phyloP scores from a whole-genome alignment of 805 yeast genomes.

The Wickerhamiella hasegawae region DNA sequence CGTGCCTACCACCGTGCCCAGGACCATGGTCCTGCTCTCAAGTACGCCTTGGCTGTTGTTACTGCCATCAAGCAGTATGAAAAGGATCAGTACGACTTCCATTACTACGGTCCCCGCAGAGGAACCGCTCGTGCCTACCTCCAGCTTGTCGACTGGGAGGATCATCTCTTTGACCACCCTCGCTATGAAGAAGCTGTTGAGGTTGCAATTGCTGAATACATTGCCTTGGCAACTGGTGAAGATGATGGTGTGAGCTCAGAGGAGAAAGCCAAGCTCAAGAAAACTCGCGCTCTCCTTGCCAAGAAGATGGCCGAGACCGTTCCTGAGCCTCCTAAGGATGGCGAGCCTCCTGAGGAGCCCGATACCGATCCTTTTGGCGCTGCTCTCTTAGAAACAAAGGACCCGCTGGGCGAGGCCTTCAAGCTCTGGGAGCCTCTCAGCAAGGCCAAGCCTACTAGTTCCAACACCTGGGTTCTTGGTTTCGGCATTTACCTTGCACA shows the following conservation, averaged over 20 bases:
- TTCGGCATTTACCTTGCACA: constrained; percentile 29
- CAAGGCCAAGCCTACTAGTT: constrained; percentile 16
- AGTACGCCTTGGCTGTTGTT: constrained; percentile 53
- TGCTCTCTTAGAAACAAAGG: constrained; percentile 22
- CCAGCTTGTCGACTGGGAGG: constrained; percentile 71
- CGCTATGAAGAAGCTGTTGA: constrained; percentile 52
- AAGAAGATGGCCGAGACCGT: constrained; percentile 30
- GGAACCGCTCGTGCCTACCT: constrained; percentile 81
- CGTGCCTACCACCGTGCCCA: constrained; percentile 60
- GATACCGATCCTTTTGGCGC: constrained; percentile 35
- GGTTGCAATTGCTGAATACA: constrained; percentile 45
- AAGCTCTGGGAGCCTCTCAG: constrained; percentile 25
- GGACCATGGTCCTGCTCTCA: constrained; percentile 55
- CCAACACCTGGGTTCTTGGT: constrained; percentile 29
- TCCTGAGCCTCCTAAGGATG: constrained; percentile 4
- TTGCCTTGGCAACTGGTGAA: constrained; percentile 22
- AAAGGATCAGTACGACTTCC: constrained; percentile 88
- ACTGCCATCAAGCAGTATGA: constrained; percentile 54
- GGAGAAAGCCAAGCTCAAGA: constrained; percentile 25
- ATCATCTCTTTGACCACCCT: constrained; percentile 50
- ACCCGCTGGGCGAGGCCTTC: constrained; percentile 29
- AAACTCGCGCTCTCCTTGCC: constrained; percentile 28
- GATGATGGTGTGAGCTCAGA: constrained; percentile 19
- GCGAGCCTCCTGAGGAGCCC: constrained; percentile 5
- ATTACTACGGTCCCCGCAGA: constrained; percentile 74